phyloP scores from a whole-genome alignment of 768 basidiomycete species.

The Asterophora parasitica region DNA sequence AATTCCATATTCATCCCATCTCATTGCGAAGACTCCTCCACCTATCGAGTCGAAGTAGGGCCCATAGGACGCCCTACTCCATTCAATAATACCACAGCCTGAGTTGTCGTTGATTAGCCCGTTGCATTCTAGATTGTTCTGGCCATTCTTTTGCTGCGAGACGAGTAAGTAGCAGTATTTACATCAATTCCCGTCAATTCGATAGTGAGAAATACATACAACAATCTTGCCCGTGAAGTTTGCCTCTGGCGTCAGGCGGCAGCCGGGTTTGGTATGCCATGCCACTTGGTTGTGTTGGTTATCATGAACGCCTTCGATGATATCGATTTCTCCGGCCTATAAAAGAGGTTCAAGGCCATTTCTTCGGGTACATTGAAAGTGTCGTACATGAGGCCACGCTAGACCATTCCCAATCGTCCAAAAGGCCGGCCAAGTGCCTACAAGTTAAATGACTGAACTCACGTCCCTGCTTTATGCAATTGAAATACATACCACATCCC shows the following conservation, averaged over 20 bases:
- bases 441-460: conserved; percentile 18
- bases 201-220: conserved; percentile 31
- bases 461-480: not conserved
- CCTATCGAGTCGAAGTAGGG: conserved; percentile 73
- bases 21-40: conserved; percentile 86
- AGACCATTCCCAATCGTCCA: conserved; percentile 58
- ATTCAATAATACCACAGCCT: conserved; percentile 76
- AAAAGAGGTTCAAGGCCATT: conserved; percentile 13
- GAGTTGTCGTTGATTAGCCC: conserved; percentile 50
- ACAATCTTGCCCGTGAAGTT: conserved; percentile 62
- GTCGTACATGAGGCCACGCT: conserved; percentile 59
- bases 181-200: not conserved
- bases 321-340: conserved; percentile 77
- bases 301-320: conserved; percentile 82
- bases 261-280: conserved; percentile 58
- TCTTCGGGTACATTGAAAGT: conserved; percentile 34
- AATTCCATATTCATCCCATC: conserved; percentile 78
- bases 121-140: conserved; percentile 52
- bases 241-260: conserved; percentile 47
- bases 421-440: conserved; percentile 82
- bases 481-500: conserved; percentile 67
- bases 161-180: not conserved
- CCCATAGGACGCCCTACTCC: conserved; percentile 81
- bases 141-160: conserved; percentile 41
- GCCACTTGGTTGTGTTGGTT: conserved; percentile 82